A percentile compares a stretch with the other conserved stretches of the same genome.
Evolutionary conservation across 169 alveolate genomes (phyloP).

Genomic region (Plasmodium reichenowi): DNA sequence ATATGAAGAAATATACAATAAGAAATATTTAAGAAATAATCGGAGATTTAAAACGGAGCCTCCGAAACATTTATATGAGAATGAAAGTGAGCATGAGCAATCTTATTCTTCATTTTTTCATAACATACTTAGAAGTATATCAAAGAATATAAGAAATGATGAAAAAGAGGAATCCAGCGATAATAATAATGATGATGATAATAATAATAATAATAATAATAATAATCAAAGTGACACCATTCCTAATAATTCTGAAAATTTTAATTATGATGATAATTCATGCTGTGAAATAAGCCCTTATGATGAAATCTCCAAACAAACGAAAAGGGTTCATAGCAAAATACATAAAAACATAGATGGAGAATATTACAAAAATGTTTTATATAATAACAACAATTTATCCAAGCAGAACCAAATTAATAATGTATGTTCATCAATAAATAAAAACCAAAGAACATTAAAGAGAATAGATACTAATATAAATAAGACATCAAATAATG

Average conservation of each 20-base stretch:
- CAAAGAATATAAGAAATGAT: constrained; percentile 23
- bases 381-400: background rate
- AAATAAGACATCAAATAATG: background rate
- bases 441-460: background rate
- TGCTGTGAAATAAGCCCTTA: background rate
- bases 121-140: constrained; percentile 33
- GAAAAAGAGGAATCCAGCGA: background rate
- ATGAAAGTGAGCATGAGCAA: background rate
- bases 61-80: constrained; percentile 16
- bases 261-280: background rate
- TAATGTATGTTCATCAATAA: background rate
- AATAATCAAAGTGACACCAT: background rate
- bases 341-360: background rate
- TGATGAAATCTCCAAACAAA: background rate
- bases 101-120: constrained; percentile 37
- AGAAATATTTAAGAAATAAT: constrained; percentile 32
- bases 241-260: background rate
- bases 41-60: constrained; percentile 73
- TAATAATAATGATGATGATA: constrained; percentile 6
- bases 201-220: background rate
- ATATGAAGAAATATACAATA: constrained; percentile 14
- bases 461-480: background rate
- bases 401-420: background rate
- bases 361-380: background rate
- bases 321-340: too few species aligned